Conservation (phyloP, 305 asterid genomes). For the Fraxinus baroniana region DNA sequence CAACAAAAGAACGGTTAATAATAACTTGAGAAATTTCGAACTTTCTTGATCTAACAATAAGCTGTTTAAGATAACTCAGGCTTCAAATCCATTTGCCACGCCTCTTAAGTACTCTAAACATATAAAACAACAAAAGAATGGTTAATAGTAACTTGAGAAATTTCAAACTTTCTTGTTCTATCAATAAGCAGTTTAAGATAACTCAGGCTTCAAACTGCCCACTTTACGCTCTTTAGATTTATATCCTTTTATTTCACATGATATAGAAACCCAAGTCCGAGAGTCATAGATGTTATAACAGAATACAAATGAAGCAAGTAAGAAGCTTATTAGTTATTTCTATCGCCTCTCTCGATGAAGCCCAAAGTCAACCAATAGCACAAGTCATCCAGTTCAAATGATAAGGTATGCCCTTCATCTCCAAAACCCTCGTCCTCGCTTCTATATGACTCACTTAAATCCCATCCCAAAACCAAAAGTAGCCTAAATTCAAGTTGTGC, state of each 20-base stretch:
- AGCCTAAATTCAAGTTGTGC: neutral
- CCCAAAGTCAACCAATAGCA: neutral
- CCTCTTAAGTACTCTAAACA: neutral
- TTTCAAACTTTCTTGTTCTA: neutral
- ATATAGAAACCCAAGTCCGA: neutral
- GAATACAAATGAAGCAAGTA: neutral
- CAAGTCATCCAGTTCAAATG: neutral
- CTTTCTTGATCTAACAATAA: neutral
- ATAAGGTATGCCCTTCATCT: neutral
- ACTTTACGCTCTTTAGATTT: neutral
- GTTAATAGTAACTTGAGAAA: neutral
- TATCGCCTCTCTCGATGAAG: neutral
- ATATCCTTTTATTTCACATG: neutral
- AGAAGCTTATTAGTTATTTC: neutral
- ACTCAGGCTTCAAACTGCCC: neutral
- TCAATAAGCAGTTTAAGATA: neutral
- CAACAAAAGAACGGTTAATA: neutral
- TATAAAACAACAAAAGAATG: neutral
- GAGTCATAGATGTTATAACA: neutral
- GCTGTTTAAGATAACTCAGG: neutral
- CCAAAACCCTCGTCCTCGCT: neutral
- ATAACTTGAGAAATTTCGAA: neutral
- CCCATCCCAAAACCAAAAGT: neutral
- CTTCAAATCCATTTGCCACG: neutral
- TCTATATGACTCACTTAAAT: neutral